A percentile compares a stretch with the other conserved stretches of the same genome.
These are phyloP conservation scores for Salix udensis DNA, from an alignment of 345 rosid species.

Conservation along the genomic window DNA sequence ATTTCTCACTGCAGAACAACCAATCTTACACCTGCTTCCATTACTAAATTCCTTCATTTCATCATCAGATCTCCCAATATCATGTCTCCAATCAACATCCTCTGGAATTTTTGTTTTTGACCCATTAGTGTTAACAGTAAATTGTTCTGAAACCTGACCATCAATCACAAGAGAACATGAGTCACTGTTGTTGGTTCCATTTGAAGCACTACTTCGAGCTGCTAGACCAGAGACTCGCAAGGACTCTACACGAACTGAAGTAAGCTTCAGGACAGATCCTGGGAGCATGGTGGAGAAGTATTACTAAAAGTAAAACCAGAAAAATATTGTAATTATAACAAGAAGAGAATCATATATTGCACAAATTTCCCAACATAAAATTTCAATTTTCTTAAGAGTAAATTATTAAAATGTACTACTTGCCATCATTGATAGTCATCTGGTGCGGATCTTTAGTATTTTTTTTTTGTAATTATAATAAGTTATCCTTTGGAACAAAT, in stretches of 20 bases:
- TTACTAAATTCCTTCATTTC: slow-evolving; percentile 24
- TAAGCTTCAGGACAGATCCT: slow-evolving; percentile 52
- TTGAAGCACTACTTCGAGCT: slow-evolving; percentile 35
- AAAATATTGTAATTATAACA: slow-evolving; percentile 1
- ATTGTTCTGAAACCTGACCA: slow-evolving; percentile 38
- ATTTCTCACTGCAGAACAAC: slow-evolving; percentile 49
- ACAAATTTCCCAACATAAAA: slow-evolving; percentile 7
- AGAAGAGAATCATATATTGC: not conserved
- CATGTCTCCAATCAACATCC: slow-evolving; percentile 28
- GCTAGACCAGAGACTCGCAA: slow-evolving; percentile 66
- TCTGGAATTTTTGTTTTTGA: slow-evolving; percentile 25
- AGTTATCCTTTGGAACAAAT: not conserved
- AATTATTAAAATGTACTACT: not conserved
- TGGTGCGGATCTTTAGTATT: not conserved
- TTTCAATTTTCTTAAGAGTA: not conserved
- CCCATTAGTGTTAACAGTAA: slow-evolving; percentile 16
- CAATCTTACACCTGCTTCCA: slow-evolving; percentile 27
- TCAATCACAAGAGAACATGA: slow-evolving; percentile 25
- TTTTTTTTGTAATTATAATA: no score
- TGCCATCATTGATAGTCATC: not conserved
- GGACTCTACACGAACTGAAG: slow-evolving; percentile 66
- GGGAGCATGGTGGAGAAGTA: not conserved
- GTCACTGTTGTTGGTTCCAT: slow-evolving; percentile 17
- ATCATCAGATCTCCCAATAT: slow-evolving; percentile 19
- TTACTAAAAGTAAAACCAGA: not conserved